Percentiles rank a stretch among this genome's conserved stretches.
Conservation (phyloP, 2,329 filamentous ascomycete genomes). For the Emergomyces pasteurianus region DNA sequence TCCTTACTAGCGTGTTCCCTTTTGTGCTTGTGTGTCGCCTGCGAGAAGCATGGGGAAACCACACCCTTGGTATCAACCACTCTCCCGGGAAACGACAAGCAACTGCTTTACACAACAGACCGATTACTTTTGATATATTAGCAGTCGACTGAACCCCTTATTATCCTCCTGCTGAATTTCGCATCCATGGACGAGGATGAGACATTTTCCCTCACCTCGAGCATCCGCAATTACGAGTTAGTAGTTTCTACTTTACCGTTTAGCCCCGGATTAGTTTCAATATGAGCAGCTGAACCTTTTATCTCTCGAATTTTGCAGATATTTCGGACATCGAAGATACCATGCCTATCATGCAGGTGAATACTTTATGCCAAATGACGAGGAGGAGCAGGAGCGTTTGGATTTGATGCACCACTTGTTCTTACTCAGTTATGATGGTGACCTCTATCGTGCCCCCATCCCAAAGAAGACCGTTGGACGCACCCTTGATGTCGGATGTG, state of each 20-base stretch:
- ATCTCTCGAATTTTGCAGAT: neutral
- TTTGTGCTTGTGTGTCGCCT: neutral
- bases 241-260: neutral
- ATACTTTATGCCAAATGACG: slow-evolving; percentile 34
- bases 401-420: slow-evolving; percentile 31
- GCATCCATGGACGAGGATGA: slow-evolving; percentile 3
- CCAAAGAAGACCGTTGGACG: slow-evolving; percentile 13
- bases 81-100: neutral
- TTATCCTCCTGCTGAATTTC: neutral
- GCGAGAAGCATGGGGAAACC: neutral
- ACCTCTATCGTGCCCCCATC: slow-evolving; percentile 29
- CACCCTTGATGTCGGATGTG: slow-evolving; percentile 39
- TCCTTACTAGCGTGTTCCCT: neutral
- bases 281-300: neutral
- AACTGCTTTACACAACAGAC: neutral
- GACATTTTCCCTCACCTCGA: slow-evolving; percentile 4
- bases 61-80: neutral
- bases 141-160: neutral
- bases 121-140: neutral
- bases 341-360: slow-evolving; percentile 31
- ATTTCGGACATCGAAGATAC: slow-evolving; percentile 15
- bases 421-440: slow-evolving; percentile 23
- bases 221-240: slow-evolving; percentile 2
- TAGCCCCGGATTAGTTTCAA: neutral
- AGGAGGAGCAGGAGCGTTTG: slow-evolving; percentile 33